Conservation (phyloP, 2,329 filamentous ascomycete species). For the Ascochyta viciae-villosae region DNA sequence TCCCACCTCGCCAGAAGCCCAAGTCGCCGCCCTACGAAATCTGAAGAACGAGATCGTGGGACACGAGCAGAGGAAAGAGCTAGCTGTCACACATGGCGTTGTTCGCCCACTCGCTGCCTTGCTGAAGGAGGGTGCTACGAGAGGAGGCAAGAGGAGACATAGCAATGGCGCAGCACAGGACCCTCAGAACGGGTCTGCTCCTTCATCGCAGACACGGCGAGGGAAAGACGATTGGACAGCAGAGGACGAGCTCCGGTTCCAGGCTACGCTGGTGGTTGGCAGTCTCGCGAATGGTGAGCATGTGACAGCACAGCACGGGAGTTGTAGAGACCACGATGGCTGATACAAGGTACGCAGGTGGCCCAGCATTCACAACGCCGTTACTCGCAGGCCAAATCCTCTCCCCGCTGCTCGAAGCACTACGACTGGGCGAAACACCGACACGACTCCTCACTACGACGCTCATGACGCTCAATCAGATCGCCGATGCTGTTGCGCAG, state of each 20-base stretch:
- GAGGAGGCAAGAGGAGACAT: constrained; percentile 57
- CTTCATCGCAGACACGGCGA: constrained; percentile 1
- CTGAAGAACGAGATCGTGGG: constrained; percentile 92
- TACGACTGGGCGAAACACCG: constrained; percentile 71
- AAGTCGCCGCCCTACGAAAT: constrained; percentile 66
- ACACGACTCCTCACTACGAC: constrained; percentile 74
- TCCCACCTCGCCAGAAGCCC: constrained; percentile 48
- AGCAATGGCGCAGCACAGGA: constrained; percentile 31
- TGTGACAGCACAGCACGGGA: not conserved
- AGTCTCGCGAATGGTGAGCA: constrained; percentile 81
- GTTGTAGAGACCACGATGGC: constrained; percentile 10
- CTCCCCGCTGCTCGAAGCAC: constrained; percentile 71
- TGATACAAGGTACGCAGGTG: constrained; percentile 62
- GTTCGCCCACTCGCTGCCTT: constrained; percentile 67
- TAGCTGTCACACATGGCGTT: constrained; percentile 74
- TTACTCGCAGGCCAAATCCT: constrained; percentile 73
- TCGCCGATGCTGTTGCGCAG: constrained; percentile 70
- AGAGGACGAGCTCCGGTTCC: constrained; percentile 73
- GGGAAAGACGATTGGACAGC: constrained; percentile 55
- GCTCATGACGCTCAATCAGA: constrained; percentile 74
- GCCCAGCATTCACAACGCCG: constrained; percentile 77
- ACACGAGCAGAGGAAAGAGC: constrained; percentile 84
- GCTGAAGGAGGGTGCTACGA: constrained; percentile 54
- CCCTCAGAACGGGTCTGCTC: constrained; percentile 1
- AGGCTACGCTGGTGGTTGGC: constrained; percentile 83